Base-by-base conservation (phyloP, 2,329 filamentous ascomycete genomes). In the Pseudogymnoascus sp. region DNA sequence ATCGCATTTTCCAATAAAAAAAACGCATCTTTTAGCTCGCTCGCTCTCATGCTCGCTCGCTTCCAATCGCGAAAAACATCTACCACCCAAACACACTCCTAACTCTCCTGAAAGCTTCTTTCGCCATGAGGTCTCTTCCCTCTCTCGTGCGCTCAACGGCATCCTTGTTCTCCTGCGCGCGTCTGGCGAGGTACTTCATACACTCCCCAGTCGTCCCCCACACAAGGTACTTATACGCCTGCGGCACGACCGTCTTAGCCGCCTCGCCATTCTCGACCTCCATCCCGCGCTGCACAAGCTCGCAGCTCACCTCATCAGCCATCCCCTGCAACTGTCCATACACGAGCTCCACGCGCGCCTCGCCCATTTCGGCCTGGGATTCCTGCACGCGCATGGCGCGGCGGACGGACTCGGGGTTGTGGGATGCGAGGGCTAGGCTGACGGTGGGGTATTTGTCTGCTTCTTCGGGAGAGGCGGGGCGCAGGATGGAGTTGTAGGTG, bases 281-380 rank as follows among this genome's bases (percentile, higher is more conserved):
- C 0, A 48, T 13, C 1, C 64, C 65, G 27, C 63, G 65, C 31
- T 69, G 66, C 0, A 73, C 69, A 1, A 87, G 75, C 71, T 85
- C 83, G 71, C 84, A 87, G 72, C 88, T 91, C 60, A 97, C 86
- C 72, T 97, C 92, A 68, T 97, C 93, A 1, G 93, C 93, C 93
- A 97, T 97, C 41, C 93, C 92, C 78, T 93, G 89, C 0, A 97
- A 83, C 76, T 97, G 92, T 2, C 89, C 89, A 73, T 91, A 92
- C 0, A 79, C 77, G 2, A 82, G 73, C 44, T 81, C 78, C 2
- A 74, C 74, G 21, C 73, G 72, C 38, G 73, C 69, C 59, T 75
- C 72, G 9, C 76, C 74, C 2, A 63, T 64, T 5, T 75, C 70
- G 61, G 73, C 65, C 36, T 71, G 70, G 69, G 70, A 73, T 67